Base-by-base conservation (phyloP, 2,329 filamentous ascomycete species). In the Beauveria bassiana region DNA sequence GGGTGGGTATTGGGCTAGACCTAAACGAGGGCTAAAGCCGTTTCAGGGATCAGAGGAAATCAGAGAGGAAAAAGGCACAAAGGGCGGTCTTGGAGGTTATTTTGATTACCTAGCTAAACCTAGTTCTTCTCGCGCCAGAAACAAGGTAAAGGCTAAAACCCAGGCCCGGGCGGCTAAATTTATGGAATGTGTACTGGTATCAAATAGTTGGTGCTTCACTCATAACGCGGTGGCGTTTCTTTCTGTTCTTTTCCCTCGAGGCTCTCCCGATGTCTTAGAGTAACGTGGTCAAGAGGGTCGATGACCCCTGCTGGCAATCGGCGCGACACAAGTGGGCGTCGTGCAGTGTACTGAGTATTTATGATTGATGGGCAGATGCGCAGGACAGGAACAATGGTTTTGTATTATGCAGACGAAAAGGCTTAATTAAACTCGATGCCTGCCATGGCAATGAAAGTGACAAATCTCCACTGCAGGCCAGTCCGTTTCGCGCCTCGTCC, bases 291-390 rank as follows among this genome's bases (percentile, higher is more conserved):
- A 14, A 14, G n/a, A 38, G n/a, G 16, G 47, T 28, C 2, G 28
- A 20, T 31, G 24, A 31, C 49, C 54, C 43, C 54, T 58, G 54
- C 28, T 26, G 54, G 54, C 20, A 46, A 60, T 60, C 57, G 49
- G 26, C 49, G 38, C 57, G 57, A 47, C 57, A 52, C 57, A 51
- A 49, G 40, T 31, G 53, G 53, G 40, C 22, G 24, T 47, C 14
- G 1, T 18, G 43, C 45, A 18, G 55, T 47, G 55, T 26, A 9
- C 8, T 9, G 7, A 28, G 28, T 31, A 31, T 8, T 2, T 2
- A 9, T 26, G 3, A 38, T 6, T 42, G 45, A 49, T 49, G 54
- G 28, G 31, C 54, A 47, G 55, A 49, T 42, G 22, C 14, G 38
- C 52, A 43, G 43, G 14, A 46, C 22, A 49, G 45, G 31, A 58